Evolutionary conservation across 2,329 filamentous ascomycete genomes (phyloP), one percentile per base, ranked within the genome.

Genomic region (Ophiostoma australiae): DNA sequence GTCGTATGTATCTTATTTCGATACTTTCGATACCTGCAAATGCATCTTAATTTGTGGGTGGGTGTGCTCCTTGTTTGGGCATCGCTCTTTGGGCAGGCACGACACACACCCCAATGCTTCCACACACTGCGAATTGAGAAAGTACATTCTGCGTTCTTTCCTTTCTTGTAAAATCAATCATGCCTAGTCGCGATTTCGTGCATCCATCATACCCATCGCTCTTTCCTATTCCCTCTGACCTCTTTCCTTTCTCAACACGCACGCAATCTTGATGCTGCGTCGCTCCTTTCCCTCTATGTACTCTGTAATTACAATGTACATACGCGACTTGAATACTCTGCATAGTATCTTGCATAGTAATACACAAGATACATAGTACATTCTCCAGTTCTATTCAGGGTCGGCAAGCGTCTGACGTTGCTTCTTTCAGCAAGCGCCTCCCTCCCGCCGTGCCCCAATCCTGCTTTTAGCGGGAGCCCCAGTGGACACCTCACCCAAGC

Each of bases 401-500:
- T 63, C 58, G 63, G 63, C 20, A 20, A 35, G 61, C 63, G 63
- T 66, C 35, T 41, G 61, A 65, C 61, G 33, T 23, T 66, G 63
- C 63, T 35, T 39, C n/a, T 52, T 70, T 58, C 58, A 65, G 58
- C 37, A 70, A 68, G 68, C 71, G 65, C 37, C 68, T 68, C 17
- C 65, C 68, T 70, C 71, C 70, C 52, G 68, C 41, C 67, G 20
- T 27, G 35, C 63, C 68, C 66, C 52, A 72, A 70, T 41, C 71
- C 48, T 67, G 48, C 35, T 69, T 66, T 67, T 69, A 70, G 55
- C 69, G 67, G 69, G 61, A 69, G 39, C 55, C 48, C 70, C 68
- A 70, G 71, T 68, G 70, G 39, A 55, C 58, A 68, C 69, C 39
- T n/a, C 39, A 35, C 33, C 33, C 48, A 44, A 69, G 44, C 55